phyloP scores from a whole-genome alignment of 2,329 filamentous ascomycete genomes.

The Parascedosporium putredinis region DNA sequence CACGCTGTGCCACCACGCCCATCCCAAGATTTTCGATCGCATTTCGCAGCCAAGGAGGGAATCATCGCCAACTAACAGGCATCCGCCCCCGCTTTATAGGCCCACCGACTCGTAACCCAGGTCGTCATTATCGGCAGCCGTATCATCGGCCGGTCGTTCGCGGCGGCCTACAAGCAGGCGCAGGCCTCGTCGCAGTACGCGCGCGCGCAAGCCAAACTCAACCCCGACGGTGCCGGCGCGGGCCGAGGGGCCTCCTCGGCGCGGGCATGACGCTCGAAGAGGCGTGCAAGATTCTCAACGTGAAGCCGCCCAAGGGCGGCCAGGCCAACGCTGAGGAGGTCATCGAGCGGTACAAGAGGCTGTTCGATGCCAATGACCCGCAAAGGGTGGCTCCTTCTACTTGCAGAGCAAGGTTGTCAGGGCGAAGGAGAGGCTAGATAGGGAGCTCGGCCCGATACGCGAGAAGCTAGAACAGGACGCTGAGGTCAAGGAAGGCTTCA shows the following conservation, averaged over 20 bases:
- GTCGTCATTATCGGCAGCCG: conserved; percentile 84
- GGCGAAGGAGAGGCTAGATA: conserved; percentile 84
- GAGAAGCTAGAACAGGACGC: conserved; percentile 65
- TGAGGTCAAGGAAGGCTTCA: conserved; percentile 78
- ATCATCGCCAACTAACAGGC: not conserved
- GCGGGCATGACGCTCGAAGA: conserved; percentile 86
- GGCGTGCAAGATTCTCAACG: conserved; percentile 94
- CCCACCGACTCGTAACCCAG: conserved; percentile 60
- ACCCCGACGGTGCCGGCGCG: conserved; percentile 29
- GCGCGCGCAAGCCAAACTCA: conserved; percentile 56
- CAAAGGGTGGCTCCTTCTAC: conserved; percentile 96
- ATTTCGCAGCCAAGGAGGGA: too few relatives aligned
- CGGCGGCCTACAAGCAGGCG: conserved; percentile 92
- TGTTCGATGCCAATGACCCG: conserved; percentile 93
- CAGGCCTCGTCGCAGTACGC: conserved; percentile 76
- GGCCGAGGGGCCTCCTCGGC: conserved; percentile 42
- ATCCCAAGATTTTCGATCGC: too few relatives aligned
- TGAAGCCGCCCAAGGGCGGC: conserved; percentile 74
- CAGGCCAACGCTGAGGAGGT: conserved; percentile 70
- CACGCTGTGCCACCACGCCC: not conserved
- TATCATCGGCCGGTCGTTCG: conserved; percentile 85
- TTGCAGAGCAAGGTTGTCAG: conserved; percentile 93
- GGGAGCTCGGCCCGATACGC: conserved; percentile 64
- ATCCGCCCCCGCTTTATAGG: conserved; percentile 4
- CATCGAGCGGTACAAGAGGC: conserved; percentile 78